These are phyloP conservation scores for Haplosporangium sp. DNA, from an alignment of 371 early-diverging fungal genomes.

Conservation along the genomic window DNA sequence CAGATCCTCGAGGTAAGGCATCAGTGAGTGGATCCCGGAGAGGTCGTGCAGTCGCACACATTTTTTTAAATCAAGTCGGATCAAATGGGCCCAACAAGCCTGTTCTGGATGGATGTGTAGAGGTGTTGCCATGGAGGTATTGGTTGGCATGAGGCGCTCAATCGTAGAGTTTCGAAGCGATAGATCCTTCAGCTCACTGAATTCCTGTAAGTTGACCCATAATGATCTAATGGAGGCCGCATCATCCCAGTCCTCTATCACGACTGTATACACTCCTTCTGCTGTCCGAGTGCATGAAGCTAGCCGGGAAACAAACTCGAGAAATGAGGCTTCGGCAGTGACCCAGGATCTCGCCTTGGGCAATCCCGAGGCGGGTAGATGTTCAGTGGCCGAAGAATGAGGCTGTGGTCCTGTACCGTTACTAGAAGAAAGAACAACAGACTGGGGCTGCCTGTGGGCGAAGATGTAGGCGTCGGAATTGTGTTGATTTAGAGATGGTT, in stretches of 20 bases:
- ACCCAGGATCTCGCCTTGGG: slow-evolving; percentile 6
- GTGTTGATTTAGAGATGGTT: not conserved
- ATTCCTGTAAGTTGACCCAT: not conserved
- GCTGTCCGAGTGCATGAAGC: not conserved
- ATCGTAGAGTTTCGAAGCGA: slow-evolving; percentile 12
- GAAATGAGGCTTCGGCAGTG: slow-evolving; percentile 23
- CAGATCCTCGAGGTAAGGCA: slow-evolving; percentile 23
- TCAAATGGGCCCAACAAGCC: slow-evolving; percentile 10
- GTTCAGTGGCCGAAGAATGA: not conserved
- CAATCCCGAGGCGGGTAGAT: not conserved
- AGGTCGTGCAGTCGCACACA: slow-evolving; percentile 23
- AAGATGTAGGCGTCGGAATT: slow-evolving; percentile 28
- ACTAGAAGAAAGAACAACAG: slow-evolving; percentile 3
- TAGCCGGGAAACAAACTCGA: slow-evolving; percentile 15
- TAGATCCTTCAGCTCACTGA: slow-evolving; percentile 3
- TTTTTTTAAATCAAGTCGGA: slow-evolving; percentile 19
- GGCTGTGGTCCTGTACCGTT: not conserved
- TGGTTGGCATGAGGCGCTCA: not conserved
- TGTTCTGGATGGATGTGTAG: not conserved
- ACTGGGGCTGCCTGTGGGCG: slow-evolving; percentile 15
- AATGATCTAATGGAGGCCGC: not conserved
- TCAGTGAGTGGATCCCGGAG: slow-evolving; percentile 7
- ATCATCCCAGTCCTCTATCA: slow-evolving; percentile 30
- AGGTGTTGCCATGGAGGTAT: no score
- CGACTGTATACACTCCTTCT: not conserved